Percentiles rank a stretch among this genome's conserved stretches.
Evolutionary conservation across 768 basidiomycete genomes (phyloP).

Genomic region (Russula abietina): DNA sequence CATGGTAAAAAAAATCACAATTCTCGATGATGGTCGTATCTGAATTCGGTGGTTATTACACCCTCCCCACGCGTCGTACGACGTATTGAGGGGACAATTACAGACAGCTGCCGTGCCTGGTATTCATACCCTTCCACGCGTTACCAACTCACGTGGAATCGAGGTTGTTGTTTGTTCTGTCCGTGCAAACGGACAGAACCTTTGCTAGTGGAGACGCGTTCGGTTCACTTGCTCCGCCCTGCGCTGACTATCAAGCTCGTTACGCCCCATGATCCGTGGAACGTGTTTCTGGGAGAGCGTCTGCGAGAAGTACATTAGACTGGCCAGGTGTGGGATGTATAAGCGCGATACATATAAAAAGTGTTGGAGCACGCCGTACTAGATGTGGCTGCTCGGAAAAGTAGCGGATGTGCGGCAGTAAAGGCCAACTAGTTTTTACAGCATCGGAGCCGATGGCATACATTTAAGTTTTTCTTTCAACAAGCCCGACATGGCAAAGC

Average conservation of each 20-base stretch:
- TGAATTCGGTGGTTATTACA: neutral
- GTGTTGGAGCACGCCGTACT: neutral
- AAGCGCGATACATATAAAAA: neutral
- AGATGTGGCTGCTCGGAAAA: neutral
- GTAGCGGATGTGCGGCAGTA: slow-evolving; percentile 1
- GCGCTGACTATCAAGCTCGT: slow-evolving; percentile 62
- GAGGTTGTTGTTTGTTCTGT: slow-evolving; percentile 59
- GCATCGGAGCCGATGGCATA: neutral
- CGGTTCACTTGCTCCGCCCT: slow-evolving; percentile 58
- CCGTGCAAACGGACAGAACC: slow-evolving; percentile 68
- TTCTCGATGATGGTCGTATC: neutral
- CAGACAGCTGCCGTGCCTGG: slow-evolving; percentile 55
- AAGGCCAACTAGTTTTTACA: slow-evolving; percentile 20
- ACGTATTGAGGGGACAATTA: slow-evolving; percentile 64
- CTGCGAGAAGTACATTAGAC: slow-evolving; percentile 60
- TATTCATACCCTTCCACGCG: slow-evolving; percentile 37
- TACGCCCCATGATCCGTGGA: slow-evolving; percentile 63
- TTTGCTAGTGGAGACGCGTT: slow-evolving; percentile 46
- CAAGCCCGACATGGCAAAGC: slow-evolving; percentile 20
- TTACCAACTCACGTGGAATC: slow-evolving; percentile 44
- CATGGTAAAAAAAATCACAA: neutral
- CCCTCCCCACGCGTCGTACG: slow-evolving; percentile 54
- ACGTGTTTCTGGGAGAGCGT: slow-evolving; percentile 54
- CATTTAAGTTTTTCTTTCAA: slow-evolving; percentile 19
- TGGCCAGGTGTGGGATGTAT: slow-evolving; percentile 30